Percentiles rank a stretch among this genome's conserved stretches.
Evolutionary conservation across 495 filamentous ascomycete genomes (phyloP).

Genomic region (Cladorrhinum samala): DNA sequence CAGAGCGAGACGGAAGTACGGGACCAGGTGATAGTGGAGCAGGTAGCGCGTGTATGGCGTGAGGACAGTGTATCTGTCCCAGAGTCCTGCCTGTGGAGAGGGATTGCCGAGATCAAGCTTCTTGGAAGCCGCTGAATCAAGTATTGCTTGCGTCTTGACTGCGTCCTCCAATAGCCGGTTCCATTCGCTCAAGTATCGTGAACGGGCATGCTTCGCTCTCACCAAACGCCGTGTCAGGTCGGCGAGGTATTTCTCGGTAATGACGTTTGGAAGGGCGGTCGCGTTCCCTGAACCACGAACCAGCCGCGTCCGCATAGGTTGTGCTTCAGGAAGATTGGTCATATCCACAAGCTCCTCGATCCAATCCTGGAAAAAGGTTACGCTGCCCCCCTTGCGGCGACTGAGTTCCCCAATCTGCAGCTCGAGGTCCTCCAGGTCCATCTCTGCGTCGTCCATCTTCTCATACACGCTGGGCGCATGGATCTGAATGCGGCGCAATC

Average conservation of each 20-base stretch:
- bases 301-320: slow-evolving; percentile 38
- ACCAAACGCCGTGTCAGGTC: slow-evolving; percentile 76
- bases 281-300: slow-evolving; percentile 34
- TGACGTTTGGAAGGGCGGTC: slow-evolving; percentile 60
- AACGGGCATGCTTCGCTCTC: slow-evolving; percentile 73
- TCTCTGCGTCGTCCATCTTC: slow-evolving; percentile 76
- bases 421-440: slow-evolving; percentile 74
- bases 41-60: slow-evolving; percentile 83
- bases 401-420: slow-evolving; percentile 69
- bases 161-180: slow-evolving; percentile 67
- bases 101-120: slow-evolving; percentile 65
- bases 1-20: slow-evolving; percentile 53
- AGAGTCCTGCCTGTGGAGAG: slow-evolving; percentile 48
- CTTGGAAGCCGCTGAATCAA: slow-evolving; percentile 77
- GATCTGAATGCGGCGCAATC: slow-evolving; percentile 66
- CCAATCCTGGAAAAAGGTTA: slow-evolving; percentile 81
- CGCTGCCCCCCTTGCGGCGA: slow-evolving; percentile 76
- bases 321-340: slow-evolving; percentile 59
- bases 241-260: slow-evolving; percentile 89
- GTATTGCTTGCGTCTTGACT: slow-evolving; percentile 66
- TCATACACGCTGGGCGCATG: slow-evolving; percentile 80
- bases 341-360: slow-evolving; percentile 82
- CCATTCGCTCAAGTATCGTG: slow-evolving; percentile 82
- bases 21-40: slow-evolving; percentile 63
- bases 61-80: slow-evolving; percentile 54